These are phyloP conservation scores for Lodderomyces parapsilosis DNA, from an alignment of 1,139 yeast species.

Conservation along the genomic window DNA sequence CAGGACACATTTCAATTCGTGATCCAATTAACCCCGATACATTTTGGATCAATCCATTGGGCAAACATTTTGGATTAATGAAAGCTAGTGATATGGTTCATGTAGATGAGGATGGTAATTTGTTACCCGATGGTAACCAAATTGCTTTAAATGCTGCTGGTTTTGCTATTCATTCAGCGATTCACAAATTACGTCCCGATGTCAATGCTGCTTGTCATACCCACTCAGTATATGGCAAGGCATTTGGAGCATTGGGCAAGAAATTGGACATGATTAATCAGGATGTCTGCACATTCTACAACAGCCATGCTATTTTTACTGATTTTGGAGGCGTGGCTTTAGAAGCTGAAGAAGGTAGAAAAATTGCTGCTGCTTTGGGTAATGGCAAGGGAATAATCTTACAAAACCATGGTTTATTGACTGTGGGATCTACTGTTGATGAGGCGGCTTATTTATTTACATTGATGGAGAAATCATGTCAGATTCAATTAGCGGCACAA, in stretches of 20 bases:
- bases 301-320: constrained; percentile 60
- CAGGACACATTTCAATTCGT: constrained; percentile 79
- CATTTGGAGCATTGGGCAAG: constrained; percentile 70
- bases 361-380: constrained; percentile 68
- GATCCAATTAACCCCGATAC: constrained; percentile 71
- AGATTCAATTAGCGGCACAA: constrained; percentile 70
- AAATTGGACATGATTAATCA: constrained; percentile 79
- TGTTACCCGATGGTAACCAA: constrained; percentile 63
- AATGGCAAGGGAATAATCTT: constrained; percentile 61
- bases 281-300: constrained; percentile 69
- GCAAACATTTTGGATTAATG: constrained; percentile 66
- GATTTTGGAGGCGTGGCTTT: constrained; percentile 82
- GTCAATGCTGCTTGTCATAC: constrained; percentile 82
- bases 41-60: constrained; percentile 80
- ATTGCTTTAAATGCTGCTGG: constrained; percentile 78
- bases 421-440: constrained; percentile 76
- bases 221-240: constrained; percentile 73
- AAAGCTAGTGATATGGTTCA: constrained; percentile 75
- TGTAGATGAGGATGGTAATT: constrained; percentile 68
- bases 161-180: constrained; percentile 73
- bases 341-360: constrained; percentile 68
- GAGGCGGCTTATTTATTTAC: constrained; percentile 79
- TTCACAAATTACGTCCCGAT: constrained; percentile 77
- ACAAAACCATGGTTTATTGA: constrained; percentile 76
- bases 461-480: constrained; percentile 66